Percentiles rank a stretch among this genome's conserved stretches.
These are phyloP conservation scores for Claviceps purpurea DNA, from an alignment of 2,329 filamentous ascomycete species.

Conservation along the genomic window DNA sequence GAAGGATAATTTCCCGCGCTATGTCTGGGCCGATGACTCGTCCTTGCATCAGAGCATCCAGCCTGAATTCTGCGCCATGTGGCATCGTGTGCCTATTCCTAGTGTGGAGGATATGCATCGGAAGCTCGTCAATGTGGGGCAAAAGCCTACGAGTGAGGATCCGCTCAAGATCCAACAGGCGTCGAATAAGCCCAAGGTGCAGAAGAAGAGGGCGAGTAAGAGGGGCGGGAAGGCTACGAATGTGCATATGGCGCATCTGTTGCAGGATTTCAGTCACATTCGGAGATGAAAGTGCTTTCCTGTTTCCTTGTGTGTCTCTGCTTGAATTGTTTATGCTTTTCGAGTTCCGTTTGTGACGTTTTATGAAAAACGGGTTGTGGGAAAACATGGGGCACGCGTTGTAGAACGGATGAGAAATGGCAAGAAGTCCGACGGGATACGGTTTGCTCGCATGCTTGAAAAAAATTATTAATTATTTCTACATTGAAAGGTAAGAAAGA, in stretches of 20 bases:
- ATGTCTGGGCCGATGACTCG: slow-evolving; percentile 81
- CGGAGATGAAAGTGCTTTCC: slow-evolving; percentile 22
- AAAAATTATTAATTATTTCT: too few species aligned
- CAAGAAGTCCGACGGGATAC: too few species aligned
- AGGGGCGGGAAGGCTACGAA: slow-evolving; percentile 74
- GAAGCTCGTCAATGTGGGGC: slow-evolving; percentile 61
- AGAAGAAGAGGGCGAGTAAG: slow-evolving; percentile 54
- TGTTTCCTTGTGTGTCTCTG: not conserved
- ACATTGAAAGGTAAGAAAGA: too few species aligned
- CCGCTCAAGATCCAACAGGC: slow-evolving; percentile 35
- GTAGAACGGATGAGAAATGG: too few species aligned
- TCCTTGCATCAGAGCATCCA: slow-evolving; percentile 65
- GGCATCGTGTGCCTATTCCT: slow-evolving; percentile 69
- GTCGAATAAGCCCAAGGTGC: slow-evolving; percentile 53
- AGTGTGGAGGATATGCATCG: slow-evolving; percentile 61
- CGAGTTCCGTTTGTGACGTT: not conserved
- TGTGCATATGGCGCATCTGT: slow-evolving; percentile 68
- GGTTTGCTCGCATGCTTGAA: too few species aligned
- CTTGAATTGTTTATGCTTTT: not conserved
- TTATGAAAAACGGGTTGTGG: too few species aligned
- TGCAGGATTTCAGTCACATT: slow-evolving; percentile 55
- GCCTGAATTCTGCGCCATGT: slow-evolving; percentile 69
- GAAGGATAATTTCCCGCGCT: slow-evolving; percentile 77
- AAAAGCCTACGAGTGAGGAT: slow-evolving; percentile 76
- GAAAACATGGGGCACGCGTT: too few species aligned